A percentile compares a stretch with the other conserved stretches of the same genome.
phyloP scores from a whole-genome alignment of 345 rosid species.

The Conringia planisiliqua region DNA sequence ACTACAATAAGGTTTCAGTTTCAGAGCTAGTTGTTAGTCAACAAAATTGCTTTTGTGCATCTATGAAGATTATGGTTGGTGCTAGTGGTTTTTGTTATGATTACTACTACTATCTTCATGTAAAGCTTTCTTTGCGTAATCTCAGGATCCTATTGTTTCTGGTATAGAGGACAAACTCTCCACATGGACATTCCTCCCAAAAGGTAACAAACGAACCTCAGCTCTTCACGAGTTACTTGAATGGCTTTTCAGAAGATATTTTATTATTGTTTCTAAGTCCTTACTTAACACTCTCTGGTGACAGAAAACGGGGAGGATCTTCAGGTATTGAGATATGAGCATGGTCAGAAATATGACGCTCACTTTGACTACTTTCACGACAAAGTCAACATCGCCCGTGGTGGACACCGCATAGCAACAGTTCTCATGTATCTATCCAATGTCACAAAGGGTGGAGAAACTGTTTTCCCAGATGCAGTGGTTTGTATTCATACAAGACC shows the following conservation, averaged over 20 bases:
- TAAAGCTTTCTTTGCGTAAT: conserved; percentile 12
- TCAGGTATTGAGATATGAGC: conserved; percentile 83
- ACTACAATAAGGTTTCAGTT: background rate
- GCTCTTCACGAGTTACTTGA: background rate
- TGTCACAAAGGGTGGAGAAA: conserved; percentile 93
- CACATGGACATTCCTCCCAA: conserved; percentile 96
- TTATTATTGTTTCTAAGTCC: background rate
- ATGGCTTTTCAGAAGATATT: background rate
- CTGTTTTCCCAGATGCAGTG: conserved; percentile 87
- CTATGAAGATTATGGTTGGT: background rate
- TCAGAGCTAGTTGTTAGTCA: background rate
- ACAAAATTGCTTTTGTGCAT: background rate
- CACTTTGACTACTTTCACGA: conserved; percentile 87
- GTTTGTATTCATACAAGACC: conserved; percentile 38
- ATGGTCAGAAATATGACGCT: conserved; percentile 89
- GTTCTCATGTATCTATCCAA: conserved; percentile 87
- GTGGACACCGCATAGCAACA: conserved; percentile 91
- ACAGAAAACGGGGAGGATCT: conserved; percentile 94
- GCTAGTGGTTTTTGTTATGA: background rate
- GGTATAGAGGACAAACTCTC: conserved; percentile 93
- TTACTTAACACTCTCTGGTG: conserved; percentile 1
- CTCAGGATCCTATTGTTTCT: conserved; percentile 79
- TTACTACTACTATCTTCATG: background rate
- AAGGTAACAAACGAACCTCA: conserved; percentile 45
- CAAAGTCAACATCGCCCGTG: conserved; percentile 86